Conservation (phyloP, 2,329 filamentous ascomycete genomes). For the Aspergillus calidoustus region DNA sequence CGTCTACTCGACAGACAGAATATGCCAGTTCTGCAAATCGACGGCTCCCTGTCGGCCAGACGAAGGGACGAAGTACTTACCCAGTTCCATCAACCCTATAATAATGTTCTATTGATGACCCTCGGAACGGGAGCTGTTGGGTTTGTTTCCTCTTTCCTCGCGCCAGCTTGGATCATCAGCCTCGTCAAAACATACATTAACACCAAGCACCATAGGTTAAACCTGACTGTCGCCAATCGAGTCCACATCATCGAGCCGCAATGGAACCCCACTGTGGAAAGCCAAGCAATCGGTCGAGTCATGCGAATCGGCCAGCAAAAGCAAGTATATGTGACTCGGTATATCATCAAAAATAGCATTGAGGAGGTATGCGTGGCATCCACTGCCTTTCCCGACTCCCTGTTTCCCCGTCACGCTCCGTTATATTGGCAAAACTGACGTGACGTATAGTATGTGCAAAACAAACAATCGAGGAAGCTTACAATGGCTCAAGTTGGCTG, state of each 20-base stretch:
- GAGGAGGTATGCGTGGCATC: conserved; percentile 37
- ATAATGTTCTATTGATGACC: not conserved
- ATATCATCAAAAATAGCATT: conserved; percentile 63
- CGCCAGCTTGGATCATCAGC: no score
- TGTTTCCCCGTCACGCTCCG: not conserved
- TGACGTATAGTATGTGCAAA: not conserved
- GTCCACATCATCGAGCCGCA: conserved; percentile 82
- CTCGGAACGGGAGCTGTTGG: not conserved
- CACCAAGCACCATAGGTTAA: not conserved
- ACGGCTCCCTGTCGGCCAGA: not conserved
- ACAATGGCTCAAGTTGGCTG: not conserved
- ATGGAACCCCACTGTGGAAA: conserved; percentile 87
- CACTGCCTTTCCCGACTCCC: no score
- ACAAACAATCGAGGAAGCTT: not conserved
- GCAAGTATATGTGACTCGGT: conserved; percentile 75
- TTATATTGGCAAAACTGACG: not conserved
- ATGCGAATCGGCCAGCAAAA: conserved; percentile 82
- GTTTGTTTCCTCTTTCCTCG: not conserved
- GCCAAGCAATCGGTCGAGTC: conserved; percentile 85
- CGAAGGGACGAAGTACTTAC: not conserved
- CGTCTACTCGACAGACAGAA: not conserved
- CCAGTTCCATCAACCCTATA: not conserved
- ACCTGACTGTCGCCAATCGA: conserved; percentile 17
- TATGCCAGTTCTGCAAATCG: not conserved
- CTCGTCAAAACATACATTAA: no score